Evolutionary conservation across 192 early-diverging fungal genomes (phyloP).

Genomic region (Coemansia sp.): DNA sequence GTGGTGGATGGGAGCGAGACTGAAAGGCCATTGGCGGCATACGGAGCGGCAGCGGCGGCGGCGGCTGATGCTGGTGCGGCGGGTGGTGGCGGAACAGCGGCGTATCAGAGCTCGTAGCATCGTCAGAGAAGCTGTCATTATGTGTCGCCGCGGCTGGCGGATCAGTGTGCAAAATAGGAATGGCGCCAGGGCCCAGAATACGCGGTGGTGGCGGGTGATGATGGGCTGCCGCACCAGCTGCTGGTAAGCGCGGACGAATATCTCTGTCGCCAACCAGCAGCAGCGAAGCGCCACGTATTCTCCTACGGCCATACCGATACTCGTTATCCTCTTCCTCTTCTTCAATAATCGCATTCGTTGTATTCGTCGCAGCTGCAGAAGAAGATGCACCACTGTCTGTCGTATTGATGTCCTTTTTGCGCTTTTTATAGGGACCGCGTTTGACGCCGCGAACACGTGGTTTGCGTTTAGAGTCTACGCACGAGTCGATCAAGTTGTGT

Average conservation of each 20-base stretch:
- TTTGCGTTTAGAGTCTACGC: slow-evolving; percentile 79
- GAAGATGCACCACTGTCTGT: not conserved
- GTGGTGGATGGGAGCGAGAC: not conserved
- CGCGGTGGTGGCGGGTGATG: not conserved
- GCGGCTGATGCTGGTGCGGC: not conserved
- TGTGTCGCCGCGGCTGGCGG: too few species aligned
- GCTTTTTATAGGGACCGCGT: slow-evolving; percentile 80
- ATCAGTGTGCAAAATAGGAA: slow-evolving; percentile 48
- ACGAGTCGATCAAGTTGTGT: slow-evolving; percentile 68
- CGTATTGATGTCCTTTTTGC: slow-evolving; percentile 21
- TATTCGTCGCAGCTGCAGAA: not conserved
- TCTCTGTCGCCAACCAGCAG: too few species aligned
- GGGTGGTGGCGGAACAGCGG: slow-evolving; percentile 22
- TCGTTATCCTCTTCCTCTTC: not conserved
- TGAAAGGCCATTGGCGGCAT: slow-evolving; percentile 2
- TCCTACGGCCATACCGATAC: not conserved
- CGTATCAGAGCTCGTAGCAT: slow-evolving; percentile 26
- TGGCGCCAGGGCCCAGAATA: slow-evolving; percentile 45
- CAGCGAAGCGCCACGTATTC: not conserved
- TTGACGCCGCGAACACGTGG: slow-evolving; percentile 84
- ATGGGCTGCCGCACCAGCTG: not conserved
- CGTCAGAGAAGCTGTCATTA: slow-evolving; percentile 6
- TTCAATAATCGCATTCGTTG: too few species aligned
- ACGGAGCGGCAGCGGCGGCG: not conserved
- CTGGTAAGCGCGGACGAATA: too few species aligned